Evolutionary conservation across 2,329 filamentous ascomycete genomes (phyloP).

Genomic region (Alternaria sp.): DNA sequence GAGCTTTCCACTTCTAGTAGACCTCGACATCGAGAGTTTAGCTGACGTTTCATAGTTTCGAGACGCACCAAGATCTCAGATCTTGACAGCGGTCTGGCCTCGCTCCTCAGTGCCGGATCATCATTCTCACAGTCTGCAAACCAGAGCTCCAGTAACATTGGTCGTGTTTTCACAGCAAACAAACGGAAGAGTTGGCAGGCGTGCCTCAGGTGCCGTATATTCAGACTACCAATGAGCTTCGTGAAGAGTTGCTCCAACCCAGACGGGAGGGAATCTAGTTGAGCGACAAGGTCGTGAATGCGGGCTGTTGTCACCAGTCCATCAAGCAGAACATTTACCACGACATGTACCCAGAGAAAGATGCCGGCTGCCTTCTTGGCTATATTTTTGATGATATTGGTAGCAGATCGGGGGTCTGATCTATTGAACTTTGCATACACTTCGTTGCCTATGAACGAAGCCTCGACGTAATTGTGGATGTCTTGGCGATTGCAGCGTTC

Average conservation of each 20-base stretch:
- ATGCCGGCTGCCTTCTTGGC: too few species aligned
- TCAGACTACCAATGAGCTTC: neutral
- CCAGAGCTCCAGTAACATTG: conserved; percentile 2
- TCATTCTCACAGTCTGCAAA: conserved; percentile 1
- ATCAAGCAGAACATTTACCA: too few species aligned
- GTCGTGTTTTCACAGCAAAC: neutral
- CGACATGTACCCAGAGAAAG: too few species aligned
- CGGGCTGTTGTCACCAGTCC: too few species aligned
- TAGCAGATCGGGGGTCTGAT: too few species aligned
- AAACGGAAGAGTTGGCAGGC: neutral
- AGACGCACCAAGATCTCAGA: neutral
- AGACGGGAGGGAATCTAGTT: neutral
- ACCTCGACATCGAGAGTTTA: neutral
- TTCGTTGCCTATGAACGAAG: too few species aligned
- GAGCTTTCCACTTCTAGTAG: neutral
- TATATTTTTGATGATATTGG: too few species aligned
- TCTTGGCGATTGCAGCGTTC: too few species aligned
- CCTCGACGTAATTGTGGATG: too few species aligned
- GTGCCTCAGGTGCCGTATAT: neutral
- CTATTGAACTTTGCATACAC: too few species aligned
- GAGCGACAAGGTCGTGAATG: neutral
- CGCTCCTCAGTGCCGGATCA: neutral
- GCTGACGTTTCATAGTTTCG: neutral
- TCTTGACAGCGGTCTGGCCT: neutral
- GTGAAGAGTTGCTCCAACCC: neutral